Evolutionary conservation across 1,284 basidiomycete species (phyloP).

Genomic region (Trametes hirsuta): DNA sequence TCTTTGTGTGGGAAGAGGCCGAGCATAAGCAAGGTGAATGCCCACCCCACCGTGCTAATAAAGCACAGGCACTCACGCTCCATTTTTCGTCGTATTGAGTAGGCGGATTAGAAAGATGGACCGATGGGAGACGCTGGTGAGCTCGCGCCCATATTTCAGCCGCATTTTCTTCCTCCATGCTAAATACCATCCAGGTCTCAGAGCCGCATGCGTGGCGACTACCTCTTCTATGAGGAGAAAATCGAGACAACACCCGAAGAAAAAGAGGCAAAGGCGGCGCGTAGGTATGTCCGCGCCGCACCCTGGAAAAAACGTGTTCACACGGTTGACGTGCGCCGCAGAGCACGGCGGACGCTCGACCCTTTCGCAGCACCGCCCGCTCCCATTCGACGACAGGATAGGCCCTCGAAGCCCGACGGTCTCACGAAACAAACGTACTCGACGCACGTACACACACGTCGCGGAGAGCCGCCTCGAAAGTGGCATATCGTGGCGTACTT

Average conservation of each 20-base stretch:
- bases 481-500: conserved; percentile 84
- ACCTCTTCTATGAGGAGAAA: conserved; percentile 80
- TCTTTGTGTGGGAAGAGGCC: conserved; percentile 84
- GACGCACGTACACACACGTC: conserved; percentile 65
- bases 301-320: conserved; percentile 14
- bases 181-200: conserved; percentile 58
- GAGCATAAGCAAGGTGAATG: conserved; percentile 58
- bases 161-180: conserved; percentile 6
- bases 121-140: conserved; percentile 75
- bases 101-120: conserved; percentile 76
- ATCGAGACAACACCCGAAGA: conserved; percentile 76
- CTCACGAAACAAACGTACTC: conserved; percentile 82
- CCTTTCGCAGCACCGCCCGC: conserved; percentile 57
- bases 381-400: conserved; percentile 66
- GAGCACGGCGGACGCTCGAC: conserved; percentile 64
- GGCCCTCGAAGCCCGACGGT: conserved; percentile 73
- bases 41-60: background rate
- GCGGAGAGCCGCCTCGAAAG: conserved; percentile 59
- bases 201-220: conserved; percentile 80
- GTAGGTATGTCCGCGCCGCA: conserved; percentile 49
- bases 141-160: conserved; percentile 12
- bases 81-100: conserved; percentile 19
- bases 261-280: conserved; percentile 70
- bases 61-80: conserved; percentile 19
- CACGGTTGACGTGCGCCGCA: conserved; percentile 32